Conservation (phyloP, 1,284 basidiomycete genomes). For the Ganoderma lucidum region DNA sequence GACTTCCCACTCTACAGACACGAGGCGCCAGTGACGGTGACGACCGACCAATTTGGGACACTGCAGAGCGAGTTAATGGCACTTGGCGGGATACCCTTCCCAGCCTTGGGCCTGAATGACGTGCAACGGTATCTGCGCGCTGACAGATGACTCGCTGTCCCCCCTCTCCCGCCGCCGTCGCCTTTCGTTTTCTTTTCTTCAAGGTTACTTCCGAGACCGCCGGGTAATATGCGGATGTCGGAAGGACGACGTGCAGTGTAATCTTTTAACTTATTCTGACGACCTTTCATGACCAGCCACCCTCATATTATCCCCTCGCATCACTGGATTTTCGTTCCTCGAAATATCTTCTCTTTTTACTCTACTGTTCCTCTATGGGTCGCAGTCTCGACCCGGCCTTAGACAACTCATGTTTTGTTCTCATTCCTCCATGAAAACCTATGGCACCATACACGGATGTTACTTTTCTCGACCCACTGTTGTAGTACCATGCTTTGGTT, state of each 20-base stretch:
- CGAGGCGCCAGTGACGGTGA: conserved; percentile 49
- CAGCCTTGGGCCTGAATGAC: conserved; percentile 48
- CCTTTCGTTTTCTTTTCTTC: not conserved
- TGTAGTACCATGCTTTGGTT: conserved; percentile 14
- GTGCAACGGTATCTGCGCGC: conserved; percentile 28
- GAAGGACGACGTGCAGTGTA: conserved; percentile 1
- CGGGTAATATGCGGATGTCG: not conserved
- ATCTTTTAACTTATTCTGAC: conserved; percentile 25
- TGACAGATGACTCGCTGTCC: not conserved
- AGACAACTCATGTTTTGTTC: not conserved
- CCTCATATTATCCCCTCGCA: not conserved
- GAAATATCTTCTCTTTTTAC: not conserved
- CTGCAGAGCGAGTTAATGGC: conserved; percentile 48
- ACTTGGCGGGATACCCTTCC: conserved; percentile 50
- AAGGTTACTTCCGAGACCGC: not conserved
- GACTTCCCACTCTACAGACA: conserved; percentile 50
- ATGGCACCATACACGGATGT: not conserved
- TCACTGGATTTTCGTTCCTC: not conserved
- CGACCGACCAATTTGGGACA: conserved; percentile 53
- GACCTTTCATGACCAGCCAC: conserved; percentile 21
- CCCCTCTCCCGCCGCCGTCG: not conserved
- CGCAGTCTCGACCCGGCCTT: not conserved
- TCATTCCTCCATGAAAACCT: not conserved
- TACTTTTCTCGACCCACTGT: not conserved
- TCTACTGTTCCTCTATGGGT: not conserved